phyloP scores from a whole-genome alignment of 129 eudicot species.

The Deinandra increscens region DNA sequence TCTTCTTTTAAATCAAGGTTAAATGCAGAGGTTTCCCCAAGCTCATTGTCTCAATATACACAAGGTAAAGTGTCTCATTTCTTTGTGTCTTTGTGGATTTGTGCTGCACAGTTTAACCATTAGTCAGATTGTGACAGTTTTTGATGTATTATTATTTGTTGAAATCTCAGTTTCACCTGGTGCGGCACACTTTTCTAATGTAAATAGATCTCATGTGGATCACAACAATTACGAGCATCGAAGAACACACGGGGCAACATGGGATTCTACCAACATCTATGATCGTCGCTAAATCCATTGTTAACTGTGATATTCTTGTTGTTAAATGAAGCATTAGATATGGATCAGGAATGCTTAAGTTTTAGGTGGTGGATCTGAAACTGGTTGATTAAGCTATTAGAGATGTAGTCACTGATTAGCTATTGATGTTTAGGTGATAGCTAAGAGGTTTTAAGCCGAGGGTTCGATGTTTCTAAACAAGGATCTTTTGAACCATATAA shows the following conservation, averaged over 20 bases:
- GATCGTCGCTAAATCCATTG: constrained; percentile 20
- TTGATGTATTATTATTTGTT: constrained; percentile 23
- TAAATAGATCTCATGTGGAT: constrained; percentile 57
- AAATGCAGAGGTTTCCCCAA: constrained; percentile 44
- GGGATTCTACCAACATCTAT: constrained; percentile 40
- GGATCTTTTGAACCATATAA: background rate
- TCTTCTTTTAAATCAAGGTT: constrained; percentile 51
- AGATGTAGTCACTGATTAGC: background rate
- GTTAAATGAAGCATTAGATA: constrained; percentile 17
- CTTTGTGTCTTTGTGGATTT: constrained; percentile 9
- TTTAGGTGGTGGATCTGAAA: background rate
- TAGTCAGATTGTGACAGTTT: background rate
- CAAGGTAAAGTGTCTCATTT: constrained; percentile 47
- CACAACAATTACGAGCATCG: constrained; percentile 53
- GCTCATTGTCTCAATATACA: constrained; percentile 32
- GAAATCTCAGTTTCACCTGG: constrained; percentile 50
- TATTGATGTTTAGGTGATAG: background rate
- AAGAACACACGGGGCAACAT: constrained; percentile 58
- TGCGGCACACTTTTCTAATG: constrained; percentile 40
- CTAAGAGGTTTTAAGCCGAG: background rate
- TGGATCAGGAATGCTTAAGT: background rate
- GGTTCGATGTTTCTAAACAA: background rate
- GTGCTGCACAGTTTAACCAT: background rate
- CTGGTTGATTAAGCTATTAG: background rate
- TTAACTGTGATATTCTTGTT: constrained; percentile 11